Evolutionary conservation across 2,329 filamentous ascomycete genomes (phyloP), one percentile per base, ranked within the genome.

Genomic region (Paraphoma sp.): DNA sequence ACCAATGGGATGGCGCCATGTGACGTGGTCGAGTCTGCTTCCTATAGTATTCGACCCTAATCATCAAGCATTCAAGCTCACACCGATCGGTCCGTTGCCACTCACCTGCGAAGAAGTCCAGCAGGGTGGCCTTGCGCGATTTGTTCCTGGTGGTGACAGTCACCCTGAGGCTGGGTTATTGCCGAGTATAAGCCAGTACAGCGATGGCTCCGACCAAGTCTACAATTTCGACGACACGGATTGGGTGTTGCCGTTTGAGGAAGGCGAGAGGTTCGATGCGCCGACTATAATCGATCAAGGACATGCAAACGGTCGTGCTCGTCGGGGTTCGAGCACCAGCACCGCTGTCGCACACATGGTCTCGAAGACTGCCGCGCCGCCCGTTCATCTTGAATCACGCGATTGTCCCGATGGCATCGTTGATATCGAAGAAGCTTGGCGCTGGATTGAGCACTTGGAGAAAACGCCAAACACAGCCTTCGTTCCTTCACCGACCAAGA

Each of bases 51-150:
- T 68, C 10, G 66, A 69, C 14, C 57, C 63, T 0, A 57, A 63
- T 23, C 61, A 48, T 0, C 66, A 69, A 7, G 58, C 54, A 0
- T 69, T 69, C 50, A 68, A 69, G 31, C 46, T 69, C 0, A 69
- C 64, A 1, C 66, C 64, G 0, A 46, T 67, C 1, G 66, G 66
- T 1, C 57, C 64, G 0, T 31, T 69, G 1, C 64, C 64, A 0
- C 36, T 68, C 1, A 66, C 63, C 0, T 58, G 57, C 9, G 66
- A 69, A n/a, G 66, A 69, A 28, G 36, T 67, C 0, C 61, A 62
- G 0, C 66, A 69, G 28, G 53, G 48, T 0, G 64, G 66, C 0
- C 23, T 69, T 0, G 50, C 65, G 3, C 48, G 58, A 6, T 66
- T 65, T 28, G 60, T 60, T 1, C 66, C 66, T 0, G 57, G 63